These are phyloP conservation scores for Solanum pimpinellifolium DNA, from an alignment of 257 asterid genomes.

Conservation along the genomic window DNA sequence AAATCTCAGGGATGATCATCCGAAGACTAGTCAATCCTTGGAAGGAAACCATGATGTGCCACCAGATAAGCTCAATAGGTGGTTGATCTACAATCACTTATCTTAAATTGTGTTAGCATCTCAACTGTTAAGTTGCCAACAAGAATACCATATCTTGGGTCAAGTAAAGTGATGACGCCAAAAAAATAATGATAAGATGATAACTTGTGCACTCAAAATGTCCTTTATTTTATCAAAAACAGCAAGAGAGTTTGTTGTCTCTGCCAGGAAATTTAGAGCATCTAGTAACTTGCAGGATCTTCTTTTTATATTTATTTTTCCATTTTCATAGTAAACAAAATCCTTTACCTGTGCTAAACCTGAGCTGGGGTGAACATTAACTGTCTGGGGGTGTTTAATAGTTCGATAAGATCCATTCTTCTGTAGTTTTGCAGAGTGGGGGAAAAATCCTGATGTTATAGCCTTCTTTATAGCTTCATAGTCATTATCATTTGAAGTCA, in stretches of 20 bases:
- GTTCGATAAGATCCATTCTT: conserved; percentile 81
- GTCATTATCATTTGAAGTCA: conserved; percentile 47
- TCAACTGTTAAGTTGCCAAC: neutral
- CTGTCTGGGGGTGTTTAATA: conserved; percentile 79
- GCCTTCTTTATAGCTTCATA: conserved; percentile 64
- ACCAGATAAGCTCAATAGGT: neutral
- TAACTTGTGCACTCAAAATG: neutral
- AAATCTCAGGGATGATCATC: neutral
- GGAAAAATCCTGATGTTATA: conserved; percentile 75
- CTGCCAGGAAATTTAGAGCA: neutral
- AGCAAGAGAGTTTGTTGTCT: neutral
- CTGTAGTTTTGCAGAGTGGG: conserved; percentile 75
- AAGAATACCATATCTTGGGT: neutral
- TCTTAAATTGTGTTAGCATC: neutral
- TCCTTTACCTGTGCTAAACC: conserved; percentile 62
- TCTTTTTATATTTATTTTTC: neutral
- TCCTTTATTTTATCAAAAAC: neutral
- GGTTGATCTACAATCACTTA: neutral
- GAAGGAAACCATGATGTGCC: neutral
- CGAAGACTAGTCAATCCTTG: neutral
- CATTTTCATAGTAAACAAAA: neutral
- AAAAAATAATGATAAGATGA: neutral
- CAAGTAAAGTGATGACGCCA: neutral
- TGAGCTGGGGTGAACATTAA: conserved; percentile 85
- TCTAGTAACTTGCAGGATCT: neutral